phyloP scores from a whole-genome alignment of 768 basidiomycete species.

The Tylopilus intermedius region DNA sequence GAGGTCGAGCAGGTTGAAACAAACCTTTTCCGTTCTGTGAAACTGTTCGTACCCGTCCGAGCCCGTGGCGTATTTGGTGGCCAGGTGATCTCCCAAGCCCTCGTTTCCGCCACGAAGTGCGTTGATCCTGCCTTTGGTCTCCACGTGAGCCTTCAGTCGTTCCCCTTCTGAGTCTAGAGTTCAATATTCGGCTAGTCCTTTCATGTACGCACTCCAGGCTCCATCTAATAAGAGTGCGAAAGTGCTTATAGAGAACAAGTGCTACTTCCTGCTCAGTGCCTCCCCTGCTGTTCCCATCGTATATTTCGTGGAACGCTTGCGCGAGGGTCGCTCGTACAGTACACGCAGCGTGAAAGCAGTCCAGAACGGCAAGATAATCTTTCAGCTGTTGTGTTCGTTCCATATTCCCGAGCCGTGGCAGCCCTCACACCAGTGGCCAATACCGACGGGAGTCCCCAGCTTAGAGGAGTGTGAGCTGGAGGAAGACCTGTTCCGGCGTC shows the following conservation, averaged over 20 bases:
- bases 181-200: constrained; percentile 43
- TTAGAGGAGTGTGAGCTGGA: constrained; percentile 65
- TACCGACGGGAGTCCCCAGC: constrained; percentile 49
- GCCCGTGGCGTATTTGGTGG: constrained; percentile 81
- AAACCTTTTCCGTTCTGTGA: constrained; percentile 75
- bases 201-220: constrained; percentile 47
- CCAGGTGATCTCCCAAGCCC: constrained; percentile 85
- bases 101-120: constrained; percentile 74
- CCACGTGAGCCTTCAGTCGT: constrained; percentile 50
- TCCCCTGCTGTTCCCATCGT: constrained; percentile 70
- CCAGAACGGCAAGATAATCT: constrained; percentile 48
- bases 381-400: constrained; percentile 76
- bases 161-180: not conserved
- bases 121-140: constrained; percentile 61
- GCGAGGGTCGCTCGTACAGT: constrained; percentile 69
- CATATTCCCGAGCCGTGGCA: constrained; percentile 76
- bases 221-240: not conserved
- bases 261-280: constrained; percentile 76
- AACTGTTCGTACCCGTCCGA: constrained; percentile 55
- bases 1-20: constrained; percentile 76
- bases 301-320: constrained; percentile 71
- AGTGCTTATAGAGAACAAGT: constrained; percentile 39
- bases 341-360: constrained; percentile 62
- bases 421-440: constrained; percentile 60
- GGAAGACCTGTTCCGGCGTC: constrained; percentile 37